phyloP scores from a whole-genome alignment of 495 filamentous ascomycete genomes.

The Cenococcum geophilum region DNA sequence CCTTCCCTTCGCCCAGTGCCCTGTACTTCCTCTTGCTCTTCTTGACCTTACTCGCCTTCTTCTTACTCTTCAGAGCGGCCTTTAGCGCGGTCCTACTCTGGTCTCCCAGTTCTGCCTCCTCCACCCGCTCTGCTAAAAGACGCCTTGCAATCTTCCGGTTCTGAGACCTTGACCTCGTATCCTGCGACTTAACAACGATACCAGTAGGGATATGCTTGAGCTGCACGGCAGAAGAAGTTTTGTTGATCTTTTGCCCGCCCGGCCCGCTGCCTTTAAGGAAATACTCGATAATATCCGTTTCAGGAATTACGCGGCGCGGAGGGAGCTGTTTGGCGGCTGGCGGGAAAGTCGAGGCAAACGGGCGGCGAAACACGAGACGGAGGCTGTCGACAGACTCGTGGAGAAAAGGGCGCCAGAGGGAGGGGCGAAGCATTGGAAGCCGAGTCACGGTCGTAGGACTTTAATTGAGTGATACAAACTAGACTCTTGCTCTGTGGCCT shows the following conservation, averaged over 20 bases:
- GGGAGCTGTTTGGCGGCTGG: slow-evolving; percentile 56
- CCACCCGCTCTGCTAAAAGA: slow-evolving; percentile 70
- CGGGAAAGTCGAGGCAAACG: slow-evolving; percentile 8
- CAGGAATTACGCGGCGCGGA: slow-evolving; percentile 64
- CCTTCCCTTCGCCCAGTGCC: slow-evolving; percentile 43
- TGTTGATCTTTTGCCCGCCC: slow-evolving; percentile 98
- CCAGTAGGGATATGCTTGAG: slow-evolving; percentile 84
- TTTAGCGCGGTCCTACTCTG: slow-evolving; percentile 54
- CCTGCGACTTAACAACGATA: slow-evolving; percentile 85
- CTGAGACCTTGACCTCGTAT: slow-evolving; percentile 76
- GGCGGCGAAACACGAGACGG: not conserved
- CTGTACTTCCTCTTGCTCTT: slow-evolving; percentile 63
- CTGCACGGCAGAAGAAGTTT: slow-evolving; percentile 93
- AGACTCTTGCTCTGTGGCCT: no score
- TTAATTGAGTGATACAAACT: no score
- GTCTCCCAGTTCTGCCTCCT: slow-evolving; percentile 57
- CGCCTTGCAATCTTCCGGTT: slow-evolving; percentile 83
- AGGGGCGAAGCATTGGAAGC: not conserved
- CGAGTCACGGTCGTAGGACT: no score
- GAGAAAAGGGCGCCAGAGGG: slow-evolving; percentile 6
- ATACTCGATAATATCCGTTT: slow-evolving; percentile 70
- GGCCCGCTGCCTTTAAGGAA: slow-evolving; percentile 92
- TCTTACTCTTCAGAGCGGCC: slow-evolving; percentile 49
- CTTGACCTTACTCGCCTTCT: slow-evolving; percentile 61
- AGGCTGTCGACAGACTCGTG: not conserved